Conservation (phyloP, 306 rosid genomes). For the Fagus crenata region DNA sequence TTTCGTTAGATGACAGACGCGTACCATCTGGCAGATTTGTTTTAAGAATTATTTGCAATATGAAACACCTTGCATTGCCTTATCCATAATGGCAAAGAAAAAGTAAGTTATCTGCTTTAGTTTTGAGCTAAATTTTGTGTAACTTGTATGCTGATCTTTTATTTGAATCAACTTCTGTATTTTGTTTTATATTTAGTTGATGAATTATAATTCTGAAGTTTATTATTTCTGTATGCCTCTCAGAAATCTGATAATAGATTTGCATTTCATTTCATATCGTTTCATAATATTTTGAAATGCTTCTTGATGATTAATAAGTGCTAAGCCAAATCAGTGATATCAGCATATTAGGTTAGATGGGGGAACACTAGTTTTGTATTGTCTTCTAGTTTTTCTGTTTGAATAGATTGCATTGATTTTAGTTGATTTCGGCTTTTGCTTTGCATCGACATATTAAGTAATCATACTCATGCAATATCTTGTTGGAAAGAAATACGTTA, state of each 20-base stretch:
- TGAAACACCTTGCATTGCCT: slow-evolving; percentile 49
- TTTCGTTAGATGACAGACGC: slow-evolving; percentile 37
- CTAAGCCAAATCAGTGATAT: not conserved
- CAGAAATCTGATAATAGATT: not conserved
- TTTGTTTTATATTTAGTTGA: not conserved
- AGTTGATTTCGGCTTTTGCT: no score
- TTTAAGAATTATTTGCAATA: slow-evolving; percentile 38
- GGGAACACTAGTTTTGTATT: not conserved
- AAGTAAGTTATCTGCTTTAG: slow-evolving; percentile 56
- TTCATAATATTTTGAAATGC: not conserved
- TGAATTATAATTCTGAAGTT: slow-evolving; percentile 21
- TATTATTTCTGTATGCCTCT: not conserved
- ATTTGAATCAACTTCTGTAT: slow-evolving; percentile 18
- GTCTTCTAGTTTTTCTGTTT: not conserved
- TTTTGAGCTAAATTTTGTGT: slow-evolving; percentile 7
- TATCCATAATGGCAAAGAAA: slow-evolving; percentile 38
- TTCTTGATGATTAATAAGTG: not conserved
- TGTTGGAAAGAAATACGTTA: no score
- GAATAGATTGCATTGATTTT: no score
- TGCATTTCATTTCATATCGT: not conserved
- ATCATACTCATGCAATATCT: no score
- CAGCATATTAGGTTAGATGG: not conserved
- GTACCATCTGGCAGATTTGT: slow-evolving; percentile 39
- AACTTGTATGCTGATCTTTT: not conserved
- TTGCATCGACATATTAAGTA: no score